Evolutionary conservation across 2,329 filamentous ascomycete species (phyloP), one percentile per base, ranked within the genome.

Genomic region (Teratosphaeria epicoccoides): DNA sequence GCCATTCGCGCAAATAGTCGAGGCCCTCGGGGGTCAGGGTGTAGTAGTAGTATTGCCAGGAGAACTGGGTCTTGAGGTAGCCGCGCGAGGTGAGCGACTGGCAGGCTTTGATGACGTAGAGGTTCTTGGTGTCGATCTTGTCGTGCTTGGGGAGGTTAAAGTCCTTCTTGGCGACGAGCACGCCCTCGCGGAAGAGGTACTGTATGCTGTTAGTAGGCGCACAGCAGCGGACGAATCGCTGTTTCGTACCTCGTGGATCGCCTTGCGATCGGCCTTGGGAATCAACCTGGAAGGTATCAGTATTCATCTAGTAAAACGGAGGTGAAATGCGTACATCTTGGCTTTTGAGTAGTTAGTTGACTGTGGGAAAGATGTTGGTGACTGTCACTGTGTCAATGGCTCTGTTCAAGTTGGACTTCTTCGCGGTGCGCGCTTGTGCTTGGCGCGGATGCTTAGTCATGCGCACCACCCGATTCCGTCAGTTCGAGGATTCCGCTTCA

Each of bases 1-100:
- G 90, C 93, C 93, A 98, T 82, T 98, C 93, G 73, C 93, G 91
- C 75, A 98, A 90, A 84, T 98, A 98, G 81, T 97, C 91, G 74
- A 98, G 91, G 79, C 93, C 93, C 83, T 97, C 90, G 71, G 90
- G 88, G 74, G 91, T 96, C 77, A 98, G 85, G 77, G 93, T 67
- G 85, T 98, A 98, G 87, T 98, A 98, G 86, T 97, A 95, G 83
- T 90, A 95, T 79, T 95, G 89, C 89, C 89, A 95, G 65, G 89
- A 95, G 87, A 98, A 98, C 78, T 94, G 93, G 68, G 93, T 98
- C 88, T 98, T 98, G 79, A 98, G 84, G 77, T 88, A 97, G 73
- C 91, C 91, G 74, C 93, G 91, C 67, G 90, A 96, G 80, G 84
- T 95, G 72, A 98, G 84, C 62, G 93, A 98, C 82, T 98, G 93